A percentile compares a stretch with the other conserved stretches of the same genome.
Conservation (phyloP, 2,329 filamentous ascomycete genomes). For the Aspergillus arachidicola region DNA sequence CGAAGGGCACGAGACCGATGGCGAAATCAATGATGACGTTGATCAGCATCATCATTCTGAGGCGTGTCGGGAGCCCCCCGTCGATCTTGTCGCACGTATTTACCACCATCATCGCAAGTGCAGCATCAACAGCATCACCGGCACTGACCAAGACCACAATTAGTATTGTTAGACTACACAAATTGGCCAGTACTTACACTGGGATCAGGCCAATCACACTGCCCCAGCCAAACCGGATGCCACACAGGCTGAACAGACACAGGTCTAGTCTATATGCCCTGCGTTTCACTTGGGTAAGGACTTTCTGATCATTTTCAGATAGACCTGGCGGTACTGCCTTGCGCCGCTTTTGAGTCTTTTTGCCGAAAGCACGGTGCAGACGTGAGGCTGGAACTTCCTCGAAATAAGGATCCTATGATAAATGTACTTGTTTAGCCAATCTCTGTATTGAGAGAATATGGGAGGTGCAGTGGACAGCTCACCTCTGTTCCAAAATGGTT, state of each 20-base stretch:
- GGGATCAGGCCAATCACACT: constrained; percentile 84
- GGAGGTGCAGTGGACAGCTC: constrained; percentile 12
- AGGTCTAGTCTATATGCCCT: constrained; percentile 85
- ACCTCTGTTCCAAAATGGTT: constrained; percentile 48
- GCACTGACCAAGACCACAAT: constrained; percentile 50
- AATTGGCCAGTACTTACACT: constrained; percentile 60
- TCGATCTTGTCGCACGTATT: constrained; percentile 72
- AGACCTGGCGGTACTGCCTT: constrained; percentile 83
- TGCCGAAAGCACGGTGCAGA: constrained; percentile 64
- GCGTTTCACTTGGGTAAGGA: constrained; percentile 84
- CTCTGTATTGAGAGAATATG: not conserved
- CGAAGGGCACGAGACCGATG: constrained; percentile 54
- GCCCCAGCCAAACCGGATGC: constrained; percentile 85
- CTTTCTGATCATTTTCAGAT: constrained; percentile 75
- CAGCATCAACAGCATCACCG: constrained; percentile 73
- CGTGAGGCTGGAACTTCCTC: constrained; percentile 77
- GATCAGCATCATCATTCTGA: constrained; percentile 73
- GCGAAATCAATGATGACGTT: constrained; percentile 65
- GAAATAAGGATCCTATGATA: constrained; percentile 80
- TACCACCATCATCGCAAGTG: constrained; percentile 76
- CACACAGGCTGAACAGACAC: constrained; percentile 77
- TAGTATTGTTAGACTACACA: not conserved
- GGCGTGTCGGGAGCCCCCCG: constrained; percentile 63
- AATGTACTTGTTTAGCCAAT: constrained; percentile 8
- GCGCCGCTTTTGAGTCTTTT: constrained; percentile 79